Conservation (phyloP, 805 yeast species). For the Candida oleophila region DNA sequence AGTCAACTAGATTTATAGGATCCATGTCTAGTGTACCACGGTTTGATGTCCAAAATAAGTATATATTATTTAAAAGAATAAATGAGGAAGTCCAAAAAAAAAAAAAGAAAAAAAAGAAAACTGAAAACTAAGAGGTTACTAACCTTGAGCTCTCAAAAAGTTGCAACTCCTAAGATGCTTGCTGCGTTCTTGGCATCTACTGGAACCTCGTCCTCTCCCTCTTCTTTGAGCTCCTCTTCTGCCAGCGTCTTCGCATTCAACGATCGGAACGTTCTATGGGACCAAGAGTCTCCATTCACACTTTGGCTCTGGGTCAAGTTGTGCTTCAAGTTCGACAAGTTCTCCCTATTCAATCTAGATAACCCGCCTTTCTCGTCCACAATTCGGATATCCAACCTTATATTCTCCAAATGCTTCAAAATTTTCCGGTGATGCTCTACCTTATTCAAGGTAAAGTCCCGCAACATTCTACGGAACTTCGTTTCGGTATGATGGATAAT, state of each 20-base stretch:
- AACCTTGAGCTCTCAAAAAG: slow-evolving; percentile 46
- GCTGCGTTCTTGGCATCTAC: slow-evolving; percentile 88
- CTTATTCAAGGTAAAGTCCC: slow-evolving; percentile 60
- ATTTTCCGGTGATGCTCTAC: slow-evolving; percentile 87
- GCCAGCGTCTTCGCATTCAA: slow-evolving; percentile 13
- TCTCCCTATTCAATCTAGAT: slow-evolving; percentile 76
- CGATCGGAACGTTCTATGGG: slow-evolving; percentile 40
- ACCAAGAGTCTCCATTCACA: slow-evolving; percentile 43
- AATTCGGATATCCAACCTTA: slow-evolving; percentile 67
- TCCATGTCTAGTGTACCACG: no score
- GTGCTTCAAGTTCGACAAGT: slow-evolving; percentile 45
- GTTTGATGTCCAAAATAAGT: no score
- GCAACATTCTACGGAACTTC: slow-evolving; percentile 53
- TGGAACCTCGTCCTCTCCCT: slow-evolving; percentile 11
- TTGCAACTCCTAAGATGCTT: slow-evolving; percentile 69
- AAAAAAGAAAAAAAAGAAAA: no score
- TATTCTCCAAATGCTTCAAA: slow-evolving; percentile 67
- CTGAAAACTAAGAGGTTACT: background rate
- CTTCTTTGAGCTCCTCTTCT: slow-evolving; percentile 24
- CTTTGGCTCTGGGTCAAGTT: slow-evolving; percentile 44
- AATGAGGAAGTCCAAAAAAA: no score
- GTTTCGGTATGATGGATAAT: slow-evolving; percentile 58
- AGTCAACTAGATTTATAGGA: slow-evolving; percentile 8
- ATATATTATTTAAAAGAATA: no score
- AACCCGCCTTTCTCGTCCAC: slow-evolving; percentile 80